Evolutionary conservation across 2,329 filamentous ascomycete species (phyloP).

Genomic region (Penicillium griseofulvum): DNA sequence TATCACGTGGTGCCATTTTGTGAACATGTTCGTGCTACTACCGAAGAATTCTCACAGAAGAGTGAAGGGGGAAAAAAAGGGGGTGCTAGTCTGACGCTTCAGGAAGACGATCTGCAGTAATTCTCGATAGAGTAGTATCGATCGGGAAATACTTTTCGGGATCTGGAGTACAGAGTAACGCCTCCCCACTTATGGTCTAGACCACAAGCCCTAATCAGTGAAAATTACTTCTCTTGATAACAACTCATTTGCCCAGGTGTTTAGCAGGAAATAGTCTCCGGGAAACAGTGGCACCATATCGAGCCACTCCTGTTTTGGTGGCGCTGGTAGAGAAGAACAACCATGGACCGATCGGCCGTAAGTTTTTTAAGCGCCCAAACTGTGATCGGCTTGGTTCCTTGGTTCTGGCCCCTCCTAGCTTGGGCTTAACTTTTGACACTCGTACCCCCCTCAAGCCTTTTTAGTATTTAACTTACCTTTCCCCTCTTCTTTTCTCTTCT

Average conservation of each 20-base stretch:
- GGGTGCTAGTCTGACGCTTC: background rate
- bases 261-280: background rate
- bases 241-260: too few relatives aligned
- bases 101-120: conserved; percentile 2
- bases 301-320: conserved; percentile 3
- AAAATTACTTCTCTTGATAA: background rate
- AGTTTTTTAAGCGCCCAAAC: conserved; percentile 22
- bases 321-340: background rate
- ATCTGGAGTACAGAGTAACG: background rate
- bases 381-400: conserved; percentile 22
- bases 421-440: conserved; percentile 13
- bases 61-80: background rate
- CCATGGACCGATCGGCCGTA: conserved; percentile 4
- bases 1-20: conserved; percentile 1
- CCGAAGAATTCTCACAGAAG: background rate
- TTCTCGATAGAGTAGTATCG: background rate
- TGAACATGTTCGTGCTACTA: background rate
- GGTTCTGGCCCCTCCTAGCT: conserved; percentile 12
- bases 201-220: background rate
- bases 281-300: background rate
- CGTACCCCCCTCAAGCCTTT: conserved; percentile 11
- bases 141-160: too few relatives aligned
- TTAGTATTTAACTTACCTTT: conserved; percentile 8
- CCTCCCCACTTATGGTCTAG: conserved; percentile 1
- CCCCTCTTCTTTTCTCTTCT: background rate